Base-by-base conservation (phyloP, 1,284 basidiomycete genomes). In the Fistulina hepatica region DNA sequence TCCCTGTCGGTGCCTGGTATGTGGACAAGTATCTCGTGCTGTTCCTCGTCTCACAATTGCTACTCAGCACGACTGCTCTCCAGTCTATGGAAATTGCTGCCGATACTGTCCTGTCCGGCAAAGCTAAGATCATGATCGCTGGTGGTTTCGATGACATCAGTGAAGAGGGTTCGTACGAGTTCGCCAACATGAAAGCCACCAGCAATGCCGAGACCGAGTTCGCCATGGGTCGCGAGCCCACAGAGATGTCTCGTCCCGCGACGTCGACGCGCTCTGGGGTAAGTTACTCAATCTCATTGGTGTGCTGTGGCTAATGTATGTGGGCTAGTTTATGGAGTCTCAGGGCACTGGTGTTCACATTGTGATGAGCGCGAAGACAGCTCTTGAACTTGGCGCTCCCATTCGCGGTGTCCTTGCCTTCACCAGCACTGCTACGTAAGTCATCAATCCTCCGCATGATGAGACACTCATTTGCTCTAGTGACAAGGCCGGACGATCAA, bases 101-200 rank as follows among this genome's bases (percentile, higher is more conserved):
- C 52, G 95, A 98, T 55, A 89, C 89, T 1, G 83, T 98, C 46
- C 61, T 95, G 28, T 83, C 83, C 4, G 89, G 93, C 51, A 98
- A 98, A 61, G 94, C 94, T 34, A 97, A 97, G 68, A 80, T 98
- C 56, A 98, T 98, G 95, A 81, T 98, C 46, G 86, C 94, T 30
- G 95, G 95, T 63, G 95, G 94, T 42, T 97, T 92, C 64, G 95
- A 98, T 55, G 95, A 98, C 60, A 77, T 97, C 56, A 86, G 84
- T 50, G 95, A 98, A 62, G 93, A 97, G 60, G 93, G 92, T 16
- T 94, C 92, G 13, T 94, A 78, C 61, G 92, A 97, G 63, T 93
- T 93, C 61, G 94, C 92, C 41, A 97, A 97, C 71, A 98, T 98
- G 95, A 95, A 97, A 64, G 95, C 95, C 5, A 98, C 95, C 6